Base-by-base conservation (phyloP, 768 basidiomycete species). In the Suillus placidus region DNA sequence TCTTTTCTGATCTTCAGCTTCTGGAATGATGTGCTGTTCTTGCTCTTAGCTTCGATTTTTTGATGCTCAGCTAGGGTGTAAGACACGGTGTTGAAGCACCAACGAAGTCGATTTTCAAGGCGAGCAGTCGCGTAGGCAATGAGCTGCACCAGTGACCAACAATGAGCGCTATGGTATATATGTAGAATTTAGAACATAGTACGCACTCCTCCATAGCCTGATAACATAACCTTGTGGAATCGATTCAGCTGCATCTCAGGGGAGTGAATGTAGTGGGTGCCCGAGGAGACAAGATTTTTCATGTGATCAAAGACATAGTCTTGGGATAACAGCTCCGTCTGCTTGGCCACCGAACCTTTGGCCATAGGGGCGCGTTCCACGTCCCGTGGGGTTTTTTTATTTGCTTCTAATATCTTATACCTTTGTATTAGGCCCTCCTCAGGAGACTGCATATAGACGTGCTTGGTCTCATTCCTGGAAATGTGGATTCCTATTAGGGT, bases 381-480 rank as follows among this genome's bases (percentile, higher is more conserved):
- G 42, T 61, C 18, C 32, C 9, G 42, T 5, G 9, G 30, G n/a
- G 60, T 61, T 43, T n/a, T 32, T 20, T 43, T n/a, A 5, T 40
- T 30, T 20, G 42, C 37, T 20, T 40, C 32, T 10, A 61, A 10
- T 20, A 32, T 23, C 60, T 43, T 61, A n/a, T 40, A 40, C 43
- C 37, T 16, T 32, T 61, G 60, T 5, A 40, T 40, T 43, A 61
- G 42, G 20, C 60, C 60, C 43, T 61, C 60, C 42, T 61, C 60
- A 40, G 60, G 38, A 20, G 42, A 42, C 16, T 42, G 42, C 42
- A 42, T 42, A 42, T 42, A 42, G 16, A 42, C 7, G 16, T 42
- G 42, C 42, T 42, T 42, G 18, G 42, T 42, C 42, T 42, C 42
- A 42, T 42, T 42, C 18, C 42, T 42, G 7, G 42, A 42, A 2